Base-by-base conservation (phyloP, 2,329 filamentous ascomycete genomes). In the Cladosporium sp. region DNA sequence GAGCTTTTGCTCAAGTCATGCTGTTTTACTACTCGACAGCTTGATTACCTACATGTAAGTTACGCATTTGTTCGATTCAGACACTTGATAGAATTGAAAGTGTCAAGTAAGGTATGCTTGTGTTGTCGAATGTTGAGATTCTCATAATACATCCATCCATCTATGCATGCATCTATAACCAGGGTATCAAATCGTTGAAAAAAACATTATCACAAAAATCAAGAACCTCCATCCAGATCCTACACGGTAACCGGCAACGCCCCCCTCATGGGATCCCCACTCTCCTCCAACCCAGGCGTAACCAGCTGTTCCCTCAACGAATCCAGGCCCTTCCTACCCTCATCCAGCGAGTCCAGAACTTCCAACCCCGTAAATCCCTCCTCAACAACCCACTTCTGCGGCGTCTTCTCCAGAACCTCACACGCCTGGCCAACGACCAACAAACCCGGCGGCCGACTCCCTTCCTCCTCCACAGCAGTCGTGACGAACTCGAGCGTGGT, bases 351-450 rank as follows among this genome's bases (percentile, higher is more conserved):
- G 29, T 66, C 67, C 40, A 78, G 52, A 25, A 67, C 71, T 52
- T 92, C 86, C 47, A 95, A 66, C 0, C 84, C 86, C 55, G 77
- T 76, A 62, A 95, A 95, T 0, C 90, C 91, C 41, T 96, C 91
- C 66, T 96, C 90, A 0, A 95, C 87, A 0, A 78, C 72, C 92
- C 92, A 96, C 51, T 82, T 81, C 60, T 82, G 77, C 2, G 77
- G 78, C 50, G 78, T 75, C 15, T 72, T 71, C 55, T 84, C 78
- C 51, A 97, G 68, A 4, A 89, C 88, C 62, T 88, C 85, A 59
- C 93, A 98, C 3, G 89, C 87, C 39, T 78, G 75, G 0, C 93
- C 93, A 0, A 95, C 84, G 0, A 97, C 88, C 25, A 98, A 71
- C 53, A 98, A 67, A 0, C 93, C 93, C 0, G 93, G 93, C 12